phyloP scores from a whole-genome alignment of 192 early-diverging fungal genomes.

The Backusella psychrophila region DNA sequence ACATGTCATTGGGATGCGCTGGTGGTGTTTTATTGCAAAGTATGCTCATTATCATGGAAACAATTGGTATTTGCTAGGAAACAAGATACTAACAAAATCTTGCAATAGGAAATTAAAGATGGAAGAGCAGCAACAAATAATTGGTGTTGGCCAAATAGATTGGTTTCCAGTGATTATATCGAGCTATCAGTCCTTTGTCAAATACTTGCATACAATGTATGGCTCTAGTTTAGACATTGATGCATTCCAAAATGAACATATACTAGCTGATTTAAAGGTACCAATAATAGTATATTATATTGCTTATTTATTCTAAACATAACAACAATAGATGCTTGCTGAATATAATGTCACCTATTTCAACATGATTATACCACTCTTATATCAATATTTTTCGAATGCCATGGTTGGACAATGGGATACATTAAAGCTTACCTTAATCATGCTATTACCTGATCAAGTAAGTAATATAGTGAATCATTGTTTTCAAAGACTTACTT shows the following conservation, averaged over 20 bases:
- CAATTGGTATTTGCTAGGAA: not conserved
- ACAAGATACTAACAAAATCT: not conserved
- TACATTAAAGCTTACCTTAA: slow-evolving; percentile 5
- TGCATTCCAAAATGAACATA: not conserved
- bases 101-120: not conserved
- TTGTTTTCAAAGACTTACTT: no score
- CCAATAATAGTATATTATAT: not conserved
- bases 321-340: slow-evolving; percentile 11
- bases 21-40: slow-evolving; percentile 32
- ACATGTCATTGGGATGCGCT: slow-evolving; percentile 29
- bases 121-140: not conserved
- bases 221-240: not conserved
- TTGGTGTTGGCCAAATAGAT: not conserved
- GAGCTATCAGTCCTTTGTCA: slow-evolving; percentile 6
- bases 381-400: slow-evolving; percentile 11
- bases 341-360: slow-evolving; percentile 12
- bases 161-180: slow-evolving; percentile 5
- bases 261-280: slow-evolving; percentile 14
- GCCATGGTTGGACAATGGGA: not conserved
- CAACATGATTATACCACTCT: not conserved
- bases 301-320: not conserved
- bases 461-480: not conserved
- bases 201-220: not conserved
- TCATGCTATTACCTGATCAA: slow-evolving; percentile 21
- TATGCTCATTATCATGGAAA: not conserved